Percentiles rank a stretch among this genome's conserved stretches.
These are phyloP conservation scores for Neobulgaria alba DNA, from an alignment of 2,329 filamentous ascomycete species.

Conservation along the genomic window DNA sequence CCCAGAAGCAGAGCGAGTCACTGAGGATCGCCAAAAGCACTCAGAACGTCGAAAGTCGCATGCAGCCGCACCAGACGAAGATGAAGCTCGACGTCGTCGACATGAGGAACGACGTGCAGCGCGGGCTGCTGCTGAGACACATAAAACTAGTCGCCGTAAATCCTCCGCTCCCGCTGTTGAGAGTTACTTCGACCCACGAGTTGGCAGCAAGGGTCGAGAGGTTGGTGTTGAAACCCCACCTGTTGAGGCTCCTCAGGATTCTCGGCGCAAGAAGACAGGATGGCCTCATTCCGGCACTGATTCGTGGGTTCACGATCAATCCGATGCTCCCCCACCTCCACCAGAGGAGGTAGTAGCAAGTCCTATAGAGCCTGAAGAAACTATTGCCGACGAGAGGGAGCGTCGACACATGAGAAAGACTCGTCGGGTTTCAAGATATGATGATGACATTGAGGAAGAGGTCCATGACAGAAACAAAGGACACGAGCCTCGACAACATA, in stretches of 20 bases:
- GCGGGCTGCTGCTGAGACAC: conserved; percentile 29
- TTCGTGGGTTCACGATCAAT: conserved; percentile 57
- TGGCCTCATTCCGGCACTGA: conserved; percentile 58
- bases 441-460: conserved; percentile 18
- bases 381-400: conserved; percentile 21
- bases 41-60: conserved; percentile 42
- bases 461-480: conserved; percentile 23
- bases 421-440: conserved; percentile 21
- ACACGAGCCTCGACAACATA: conserved; percentile 21
- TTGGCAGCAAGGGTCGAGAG: conserved; percentile 33
- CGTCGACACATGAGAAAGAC: conserved; percentile 21
- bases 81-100: conserved; percentile 45
- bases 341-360: conserved; percentile 26
- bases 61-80: conserved; percentile 36
- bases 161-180: conserved; percentile 34
- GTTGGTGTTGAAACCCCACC: conserved; percentile 20
- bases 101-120: conserved; percentile 43
- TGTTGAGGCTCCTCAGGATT: conserved; percentile 22
- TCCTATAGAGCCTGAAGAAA: conserved; percentile 14
- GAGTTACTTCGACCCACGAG: conserved; percentile 38
- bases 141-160: conserved; percentile 33
- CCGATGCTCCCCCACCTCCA: conserved; percentile 50
- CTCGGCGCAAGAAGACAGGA: conserved; percentile 28
- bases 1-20: conserved; percentile 37
- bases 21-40: conserved; percentile 32